Evolutionary conservation across 257 asterid species (phyloP).

Genomic region (Ophiorrhiza pumila): DNA sequence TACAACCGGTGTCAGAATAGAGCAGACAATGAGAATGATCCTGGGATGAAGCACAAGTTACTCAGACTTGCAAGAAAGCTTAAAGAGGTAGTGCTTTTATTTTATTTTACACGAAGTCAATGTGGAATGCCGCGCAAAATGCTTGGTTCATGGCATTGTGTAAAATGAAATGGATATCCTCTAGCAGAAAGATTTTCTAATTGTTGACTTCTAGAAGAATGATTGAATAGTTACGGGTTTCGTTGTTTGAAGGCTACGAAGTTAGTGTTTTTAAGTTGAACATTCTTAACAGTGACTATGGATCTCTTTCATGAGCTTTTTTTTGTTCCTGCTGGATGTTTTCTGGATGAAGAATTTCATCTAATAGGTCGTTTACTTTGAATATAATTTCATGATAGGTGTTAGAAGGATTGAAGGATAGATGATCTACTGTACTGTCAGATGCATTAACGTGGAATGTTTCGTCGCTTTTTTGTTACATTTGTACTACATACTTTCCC

Average conservation of each 20-base stretch:
- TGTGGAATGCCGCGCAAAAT: slow-evolving; percentile 6
- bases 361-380: background rate
- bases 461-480: no score
- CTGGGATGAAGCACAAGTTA: slow-evolving; percentile 69
- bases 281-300: background rate
- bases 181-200: background rate
- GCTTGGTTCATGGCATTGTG: slow-evolving; percentile 4
- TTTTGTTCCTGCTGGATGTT: background rate
- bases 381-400: no score
- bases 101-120: slow-evolving; percentile 9
- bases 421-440: background rate
- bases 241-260: background rate
- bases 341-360: slow-evolving; percentile 1
- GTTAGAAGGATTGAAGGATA: background rate
- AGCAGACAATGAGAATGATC: slow-evolving; percentile 70
- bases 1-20: slow-evolving; percentile 63
- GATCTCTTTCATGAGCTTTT: slow-evolving; percentile 3
- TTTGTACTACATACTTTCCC: background rate
- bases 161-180: background rate
- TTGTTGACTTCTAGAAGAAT: background rate
- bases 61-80: slow-evolving; percentile 82
- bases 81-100: slow-evolving; percentile 59
- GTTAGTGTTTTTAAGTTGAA: background rate
- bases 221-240: background rate
- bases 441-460: background rate